Conservation (phyloP, 1,284 basidiomycete genomes). For the Cutaneotrichosporon sp. region DNA sequence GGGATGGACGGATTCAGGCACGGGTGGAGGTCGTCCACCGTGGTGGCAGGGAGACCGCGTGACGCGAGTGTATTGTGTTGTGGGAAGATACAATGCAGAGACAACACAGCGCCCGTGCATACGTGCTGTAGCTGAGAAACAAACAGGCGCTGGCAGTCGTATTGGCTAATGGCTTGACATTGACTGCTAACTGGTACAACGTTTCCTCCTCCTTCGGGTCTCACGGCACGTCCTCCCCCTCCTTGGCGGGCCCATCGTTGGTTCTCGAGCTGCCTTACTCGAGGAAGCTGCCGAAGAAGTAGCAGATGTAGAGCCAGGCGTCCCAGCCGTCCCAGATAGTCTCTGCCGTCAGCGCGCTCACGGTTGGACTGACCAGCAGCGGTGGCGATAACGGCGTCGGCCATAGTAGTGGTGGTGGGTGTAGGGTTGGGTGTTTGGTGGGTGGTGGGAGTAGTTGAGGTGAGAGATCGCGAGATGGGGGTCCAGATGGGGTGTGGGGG, state of each 20-base stretch:
- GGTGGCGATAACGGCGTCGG: not conserved
- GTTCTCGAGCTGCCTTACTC: no score
- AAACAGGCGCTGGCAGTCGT: no score
- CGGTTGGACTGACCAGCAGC: not conserved
- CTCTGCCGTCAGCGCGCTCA: not conserved
- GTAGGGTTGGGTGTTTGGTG: not conserved
- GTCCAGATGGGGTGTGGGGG: no score
- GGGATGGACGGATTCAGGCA: not conserved
- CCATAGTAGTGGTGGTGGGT: not conserved
- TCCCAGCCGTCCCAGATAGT: not conserved
- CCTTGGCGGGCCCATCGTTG: no score
- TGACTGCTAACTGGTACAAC: no score
- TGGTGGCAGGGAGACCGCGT: not conserved
- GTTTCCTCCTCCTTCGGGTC: no score
- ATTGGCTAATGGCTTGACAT: no score
- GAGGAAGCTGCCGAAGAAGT: constrained; percentile 1
- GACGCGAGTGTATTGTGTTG: not conserved
- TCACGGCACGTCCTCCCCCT: no score
- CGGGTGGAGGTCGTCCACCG: not conserved
- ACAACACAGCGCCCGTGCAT: no score
- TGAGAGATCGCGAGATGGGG: no score
- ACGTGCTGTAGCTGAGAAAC: no score
- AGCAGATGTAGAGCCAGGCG: not conserved
- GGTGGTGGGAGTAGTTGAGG: not conserved
- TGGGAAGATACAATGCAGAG: no score